Evolutionary conservation across 2,329 filamentous ascomycete species (phyloP).

Genomic region (Pseudovirgaria hyperparasitica): DNA sequence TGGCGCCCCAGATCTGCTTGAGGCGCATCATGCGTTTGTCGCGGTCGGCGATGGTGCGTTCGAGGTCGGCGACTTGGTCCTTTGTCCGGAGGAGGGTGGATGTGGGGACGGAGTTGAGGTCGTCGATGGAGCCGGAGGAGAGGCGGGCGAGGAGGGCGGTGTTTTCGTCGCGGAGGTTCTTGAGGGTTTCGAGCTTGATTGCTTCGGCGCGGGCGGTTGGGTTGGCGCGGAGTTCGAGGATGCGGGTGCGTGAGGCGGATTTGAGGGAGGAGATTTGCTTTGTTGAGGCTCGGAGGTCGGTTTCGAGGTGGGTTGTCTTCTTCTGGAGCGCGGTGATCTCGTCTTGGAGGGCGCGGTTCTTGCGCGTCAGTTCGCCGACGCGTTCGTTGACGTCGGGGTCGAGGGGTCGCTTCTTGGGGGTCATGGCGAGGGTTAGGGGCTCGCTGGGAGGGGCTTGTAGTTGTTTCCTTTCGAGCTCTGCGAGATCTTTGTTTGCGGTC

Average conservation of each 20-base stretch:
- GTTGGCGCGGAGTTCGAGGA: slow-evolving; percentile 82
- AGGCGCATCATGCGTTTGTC: slow-evolving; percentile 77
- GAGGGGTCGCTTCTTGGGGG: slow-evolving; percentile 51
- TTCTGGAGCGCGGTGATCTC: slow-evolving; percentile 59
- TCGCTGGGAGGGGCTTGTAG: slow-evolving; percentile 24
- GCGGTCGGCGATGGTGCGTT: slow-evolving; percentile 40
- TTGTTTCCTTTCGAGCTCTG: slow-evolving; percentile 42
- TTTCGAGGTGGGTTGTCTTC: slow-evolving; percentile 56
- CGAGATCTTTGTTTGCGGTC: slow-evolving; percentile 60
- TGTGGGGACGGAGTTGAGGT: slow-evolving; percentile 51
- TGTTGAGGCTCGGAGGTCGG: slow-evolving; percentile 58
- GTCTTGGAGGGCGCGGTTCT: slow-evolving; percentile 75
- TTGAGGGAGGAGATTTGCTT: slow-evolving; percentile 59
- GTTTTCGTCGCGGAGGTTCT: slow-evolving; percentile 71
- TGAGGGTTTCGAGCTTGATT: slow-evolving; percentile 69
- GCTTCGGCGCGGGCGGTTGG: slow-evolving; percentile 77
- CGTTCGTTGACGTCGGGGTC: slow-evolving; percentile 53
- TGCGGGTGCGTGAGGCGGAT: slow-evolving; percentile 60
- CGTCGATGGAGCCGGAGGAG: slow-evolving; percentile 24
- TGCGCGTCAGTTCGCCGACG: slow-evolving; percentile 71
- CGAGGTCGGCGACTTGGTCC: slow-evolving; percentile 55
- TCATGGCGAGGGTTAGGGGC: slow-evolving; percentile 26
- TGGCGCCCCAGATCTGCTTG: slow-evolving; percentile 84
- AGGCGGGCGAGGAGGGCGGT: slow-evolving; percentile 66
- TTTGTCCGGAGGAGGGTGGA: slow-evolving; percentile 64